Base-by-base conservation (phyloP, 2,329 filamentous ascomycete species). In the Coniochaeta sp. region DNA sequence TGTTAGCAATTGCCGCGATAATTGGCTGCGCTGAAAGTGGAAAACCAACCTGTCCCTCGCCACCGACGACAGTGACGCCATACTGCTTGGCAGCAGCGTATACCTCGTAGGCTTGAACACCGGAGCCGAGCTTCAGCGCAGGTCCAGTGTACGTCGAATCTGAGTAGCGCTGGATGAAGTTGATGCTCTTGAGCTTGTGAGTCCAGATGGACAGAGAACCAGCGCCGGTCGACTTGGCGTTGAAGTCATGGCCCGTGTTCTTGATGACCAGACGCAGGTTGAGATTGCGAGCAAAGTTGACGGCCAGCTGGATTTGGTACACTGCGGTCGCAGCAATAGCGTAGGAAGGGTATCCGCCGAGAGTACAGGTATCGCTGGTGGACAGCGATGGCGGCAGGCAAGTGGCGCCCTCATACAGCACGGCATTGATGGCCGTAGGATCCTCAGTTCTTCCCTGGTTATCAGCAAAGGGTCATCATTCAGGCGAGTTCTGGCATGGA, bases 161-260 rank as follows among this genome's bases (percentile, higher is more conserved):
- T 14, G 31, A 43, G 60, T 60, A 50, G 17, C 52, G 52, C 40
- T 58, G n/a, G 54, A 60, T 14, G 57, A 62, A 61, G 6, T 63
- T 47, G 38, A 71, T 62, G n/a, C 56, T 47, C 63, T 67, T 66
- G 54, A 67, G 61, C 55, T 64, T 59, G 61, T 65, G 64, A n/a
- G 64, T 67, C 65, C 65, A 67, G 60, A 67, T 64, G 26, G 63
- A 64, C 47, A 78, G 67, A 0, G 74, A 67, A 6, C 75, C 74
- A 52, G 70, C 71, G n/a, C 75, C 75, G 6, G 63, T 57, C 1
- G 69, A 72, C 66, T 74, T 74, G 58, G 69, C 73, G 38, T 74
- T 71, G 64, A 79, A 82, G 64, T 82, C 79, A 64, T 84, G 81
- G 31, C 79, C 81, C 0, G 80, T 84, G 70, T 83, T 81, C 69